Base-by-base conservation (phyloP, 1,139 yeast species). In the Yamadazyma mexicana region DNA sequence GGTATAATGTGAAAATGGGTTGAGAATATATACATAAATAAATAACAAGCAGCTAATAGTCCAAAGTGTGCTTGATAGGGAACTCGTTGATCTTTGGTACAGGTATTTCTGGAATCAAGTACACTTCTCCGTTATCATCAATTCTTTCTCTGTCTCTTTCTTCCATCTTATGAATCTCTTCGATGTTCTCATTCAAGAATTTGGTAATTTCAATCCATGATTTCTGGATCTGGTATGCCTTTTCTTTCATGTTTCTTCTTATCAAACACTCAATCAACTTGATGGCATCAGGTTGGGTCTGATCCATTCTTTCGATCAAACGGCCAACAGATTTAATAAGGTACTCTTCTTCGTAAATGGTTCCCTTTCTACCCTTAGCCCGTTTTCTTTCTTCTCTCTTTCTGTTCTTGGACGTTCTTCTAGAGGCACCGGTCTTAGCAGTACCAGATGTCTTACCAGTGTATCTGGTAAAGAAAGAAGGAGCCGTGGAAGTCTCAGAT, bases 351-450 rank as follows among this genome's bases (percentile, higher is more conserved):
- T 92, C 98, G 56, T 92, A 92, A 15, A 92, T 86, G 4, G 98
- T 91, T 31, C 98, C 98, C 68, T 92, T 92, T 69, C 95, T 87
- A 43, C 98, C 98, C 54, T 96, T 81, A 1, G 98, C 99, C 47
- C 82, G 78, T 67, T 94, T 94, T 55, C 98, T 81, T 60, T 92
- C 98, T 62, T 92, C 97, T 52, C 98, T 79, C 61, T 96, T 87
- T 47, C 82, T 79, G 62, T 91, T 92, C 65, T 92, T 94, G 8
- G 95, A 77, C 0, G 98, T 89, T 55, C 84, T 79, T 62, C 98
- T 79, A 0, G 97, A 84, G 1, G 94, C 97, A 18, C 98, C 97
- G 0, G 98, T 92, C 59, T 87, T 86, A 4, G 98, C 98, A 3
- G 98, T 92, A 17, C 96, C 96, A 0, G 85, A 75, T 1, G 98